These are phyloP conservation scores for Aegilops sharonensis DNA, from an alignment of 176 grass and related monocot species.

Conservation along the genomic window DNA sequence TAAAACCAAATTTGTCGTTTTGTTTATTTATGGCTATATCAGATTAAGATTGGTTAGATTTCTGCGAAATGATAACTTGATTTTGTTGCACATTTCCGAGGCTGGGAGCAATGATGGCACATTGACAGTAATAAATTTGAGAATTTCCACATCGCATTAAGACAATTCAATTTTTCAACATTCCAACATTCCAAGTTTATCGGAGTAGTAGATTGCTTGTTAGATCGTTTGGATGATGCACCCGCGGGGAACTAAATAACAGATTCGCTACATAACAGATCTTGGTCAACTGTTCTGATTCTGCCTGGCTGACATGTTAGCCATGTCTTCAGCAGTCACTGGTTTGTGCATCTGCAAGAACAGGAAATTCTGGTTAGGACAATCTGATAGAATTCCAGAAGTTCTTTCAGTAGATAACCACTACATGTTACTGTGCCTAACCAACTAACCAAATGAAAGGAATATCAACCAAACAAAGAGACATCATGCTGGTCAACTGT, in stretches of 20 bases:
- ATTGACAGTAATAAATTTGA: neutral
- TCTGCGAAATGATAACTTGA: neutral
- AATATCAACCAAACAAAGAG: neutral
- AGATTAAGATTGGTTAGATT: neutral
- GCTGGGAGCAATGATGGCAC: neutral
- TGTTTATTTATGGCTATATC: neutral
- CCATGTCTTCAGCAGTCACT: slow-evolving; percentile 67
- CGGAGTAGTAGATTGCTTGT: neutral
- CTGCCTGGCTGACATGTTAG: slow-evolving; percentile 38
- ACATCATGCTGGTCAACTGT: slow-evolving; percentile 4
- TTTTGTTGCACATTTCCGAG: neutral
- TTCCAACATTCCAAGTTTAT: neutral
- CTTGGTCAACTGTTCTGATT: slow-evolving; percentile 39
- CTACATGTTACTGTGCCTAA: neutral
- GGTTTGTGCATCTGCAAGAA: slow-evolving; percentile 83
- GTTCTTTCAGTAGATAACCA: slow-evolving; percentile 10
- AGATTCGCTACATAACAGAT: neutral
- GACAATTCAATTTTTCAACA: neutral
- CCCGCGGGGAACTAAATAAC: neutral
- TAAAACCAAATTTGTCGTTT: neutral
- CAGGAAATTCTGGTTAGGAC: slow-evolving; percentile 28
- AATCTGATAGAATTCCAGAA: neutral
- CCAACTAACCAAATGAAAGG: neutral
- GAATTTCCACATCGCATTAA: neutral
- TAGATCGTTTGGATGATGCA: neutral